Evolutionary conservation across 208 protist genomes (phyloP).

Genomic region (Acanthamoeba quina): DNA sequence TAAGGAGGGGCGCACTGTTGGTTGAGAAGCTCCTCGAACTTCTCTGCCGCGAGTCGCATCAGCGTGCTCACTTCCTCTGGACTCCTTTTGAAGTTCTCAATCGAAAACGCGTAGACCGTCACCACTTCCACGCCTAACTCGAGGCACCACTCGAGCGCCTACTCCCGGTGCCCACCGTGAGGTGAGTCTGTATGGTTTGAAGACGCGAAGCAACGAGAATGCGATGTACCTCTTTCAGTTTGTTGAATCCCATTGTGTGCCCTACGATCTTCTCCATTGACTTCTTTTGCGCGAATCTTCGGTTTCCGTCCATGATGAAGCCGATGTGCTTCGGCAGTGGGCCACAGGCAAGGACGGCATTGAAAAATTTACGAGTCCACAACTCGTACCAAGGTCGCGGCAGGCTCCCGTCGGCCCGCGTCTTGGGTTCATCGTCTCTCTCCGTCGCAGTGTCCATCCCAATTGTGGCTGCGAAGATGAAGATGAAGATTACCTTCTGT

Average conservation of each 20-base stretch:
- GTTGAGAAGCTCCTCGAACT: conserved; percentile 76
- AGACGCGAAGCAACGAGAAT: not conserved
- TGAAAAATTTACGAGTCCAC: conserved; percentile 8
- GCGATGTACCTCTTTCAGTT: conserved; percentile 83
- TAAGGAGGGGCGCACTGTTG: conserved; percentile 20
- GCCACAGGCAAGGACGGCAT: conserved; percentile 73
- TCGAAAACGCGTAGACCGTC: conserved; percentile 92
- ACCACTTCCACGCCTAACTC: conserved; percentile 89
- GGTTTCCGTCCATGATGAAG: conserved; percentile 94
- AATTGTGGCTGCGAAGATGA: no score
- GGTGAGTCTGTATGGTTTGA: no score
- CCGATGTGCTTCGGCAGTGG: conserved; percentile 90
- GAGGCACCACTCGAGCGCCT: conserved; percentile 89
- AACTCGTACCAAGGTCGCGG: not conserved
- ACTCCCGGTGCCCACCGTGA: not conserved
- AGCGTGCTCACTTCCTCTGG: conserved; percentile 88
- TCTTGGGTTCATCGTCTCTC: not conserved
- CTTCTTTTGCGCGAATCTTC: conserved; percentile 85
- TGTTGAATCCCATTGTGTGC: conserved; percentile 84
- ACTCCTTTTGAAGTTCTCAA: conserved; percentile 93
- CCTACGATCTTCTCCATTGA: conserved; percentile 78
- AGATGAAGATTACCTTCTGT: no score
- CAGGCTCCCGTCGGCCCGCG: not conserved
- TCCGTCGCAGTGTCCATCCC: not conserved
- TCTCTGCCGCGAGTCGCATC: conserved; percentile 89